These are phyloP conservation scores for Aspergillus funiculosus DNA, from an alignment of 495 filamentous ascomycete species.

Conservation along the genomic window DNA sequence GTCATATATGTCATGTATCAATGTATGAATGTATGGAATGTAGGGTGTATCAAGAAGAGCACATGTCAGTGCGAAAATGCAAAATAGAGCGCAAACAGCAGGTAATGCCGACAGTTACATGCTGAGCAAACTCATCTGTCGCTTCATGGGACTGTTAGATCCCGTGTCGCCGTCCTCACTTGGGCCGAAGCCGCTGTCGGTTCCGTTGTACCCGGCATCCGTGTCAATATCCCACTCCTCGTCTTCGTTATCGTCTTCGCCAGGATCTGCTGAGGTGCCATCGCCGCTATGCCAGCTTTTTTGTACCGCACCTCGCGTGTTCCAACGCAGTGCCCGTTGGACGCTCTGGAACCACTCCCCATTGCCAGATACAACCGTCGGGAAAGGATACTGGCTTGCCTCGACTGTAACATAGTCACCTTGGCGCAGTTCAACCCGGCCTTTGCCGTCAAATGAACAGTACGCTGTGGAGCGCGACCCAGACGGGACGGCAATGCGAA, in stretches of 20 bases:
- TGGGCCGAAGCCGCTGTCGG: slow-evolving; percentile 46
- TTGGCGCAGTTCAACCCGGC: slow-evolving; percentile 80
- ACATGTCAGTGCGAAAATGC: background rate
- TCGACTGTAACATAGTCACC: slow-evolving; percentile 94
- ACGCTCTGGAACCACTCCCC: slow-evolving; percentile 96
- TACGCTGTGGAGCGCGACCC: slow-evolving; percentile 86
- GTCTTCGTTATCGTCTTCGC: slow-evolving; percentile 36
- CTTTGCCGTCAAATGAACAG: slow-evolving; percentile 94
- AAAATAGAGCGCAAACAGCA: background rate
- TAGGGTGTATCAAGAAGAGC: background rate
- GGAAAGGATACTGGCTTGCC: slow-evolving; percentile 92
- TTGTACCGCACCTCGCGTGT: slow-evolving; percentile 77
- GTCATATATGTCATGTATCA: too few relatives aligned
- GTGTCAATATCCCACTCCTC: slow-evolving; percentile 72
- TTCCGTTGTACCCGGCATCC: slow-evolving; percentile 53
- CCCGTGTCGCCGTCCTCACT: slow-evolving; percentile 58
- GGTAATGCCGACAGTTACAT: slow-evolving; percentile 34
- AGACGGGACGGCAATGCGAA: slow-evolving; percentile 79
- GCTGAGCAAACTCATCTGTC: slow-evolving; percentile 59
- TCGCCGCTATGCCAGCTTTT: slow-evolving; percentile 61
- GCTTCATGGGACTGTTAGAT: slow-evolving; percentile 57
- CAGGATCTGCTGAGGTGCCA: slow-evolving; percentile 26
- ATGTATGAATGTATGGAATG: background rate
- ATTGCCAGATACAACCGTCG: slow-evolving; percentile 70
- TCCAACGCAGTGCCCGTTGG: slow-evolving; percentile 85